Percentiles rank a stretch among this genome's conserved stretches.
Evolutionary conservation across 2,329 filamentous ascomycete genomes (phyloP).

Genomic region (Colletotrichum sublineola): DNA sequence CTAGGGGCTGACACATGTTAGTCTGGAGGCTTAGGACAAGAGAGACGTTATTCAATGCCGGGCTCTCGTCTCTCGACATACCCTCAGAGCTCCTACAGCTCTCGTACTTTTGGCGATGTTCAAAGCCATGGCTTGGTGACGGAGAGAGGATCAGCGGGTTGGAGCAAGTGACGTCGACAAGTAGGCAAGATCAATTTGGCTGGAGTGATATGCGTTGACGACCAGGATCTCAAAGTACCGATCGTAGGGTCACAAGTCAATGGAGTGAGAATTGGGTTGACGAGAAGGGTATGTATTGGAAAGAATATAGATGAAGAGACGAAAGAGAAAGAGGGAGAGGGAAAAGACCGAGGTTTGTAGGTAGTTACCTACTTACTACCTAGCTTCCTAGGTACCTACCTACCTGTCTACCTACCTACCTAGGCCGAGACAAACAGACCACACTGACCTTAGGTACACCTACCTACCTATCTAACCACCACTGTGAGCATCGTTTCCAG

Average conservation of each 20-base stretch:
- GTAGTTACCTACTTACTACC: too few species aligned
- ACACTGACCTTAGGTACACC: too few species aligned
- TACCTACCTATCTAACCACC: background rate
- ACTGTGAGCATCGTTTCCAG: background rate
- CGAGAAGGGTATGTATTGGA: constrained; percentile 16
- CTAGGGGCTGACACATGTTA: constrained; percentile 38
- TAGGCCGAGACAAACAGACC: constrained; percentile 35
- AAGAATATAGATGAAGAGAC: background rate
- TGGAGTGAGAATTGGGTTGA: background rate
- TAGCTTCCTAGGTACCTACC: background rate
- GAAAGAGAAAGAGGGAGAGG: constrained; percentile 7
- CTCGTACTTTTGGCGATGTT: constrained; percentile 72
- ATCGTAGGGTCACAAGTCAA: background rate
- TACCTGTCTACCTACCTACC: background rate
- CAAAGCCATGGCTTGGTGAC: constrained; percentile 68
- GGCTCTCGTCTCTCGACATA: constrained; percentile 53
- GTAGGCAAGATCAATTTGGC: background rate
- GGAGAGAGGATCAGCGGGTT: constrained; percentile 5
- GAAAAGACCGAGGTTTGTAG: constrained; percentile 1
- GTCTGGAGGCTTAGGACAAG: background rate
- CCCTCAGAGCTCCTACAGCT: constrained; percentile 74
- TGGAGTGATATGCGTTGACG: background rate
- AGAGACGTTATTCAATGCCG: too few species aligned
- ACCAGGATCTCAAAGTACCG: background rate
- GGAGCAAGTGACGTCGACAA: background rate